Evolutionary conservation across 2,329 filamentous ascomycete species (phyloP).

Genomic region (Aspergillus sp.): DNA sequence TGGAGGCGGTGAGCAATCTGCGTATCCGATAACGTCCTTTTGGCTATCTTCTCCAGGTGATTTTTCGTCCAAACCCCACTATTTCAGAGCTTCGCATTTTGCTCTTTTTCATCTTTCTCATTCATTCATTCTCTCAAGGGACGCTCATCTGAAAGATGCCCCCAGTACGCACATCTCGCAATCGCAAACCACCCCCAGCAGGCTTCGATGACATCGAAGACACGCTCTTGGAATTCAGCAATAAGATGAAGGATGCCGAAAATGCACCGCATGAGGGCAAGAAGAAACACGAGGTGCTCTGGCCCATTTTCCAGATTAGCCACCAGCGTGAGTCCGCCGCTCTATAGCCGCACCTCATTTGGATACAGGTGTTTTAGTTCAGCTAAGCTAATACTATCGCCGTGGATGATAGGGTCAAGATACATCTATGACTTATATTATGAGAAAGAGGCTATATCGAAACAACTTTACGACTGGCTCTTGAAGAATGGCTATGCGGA

Average conservation of each 20-base stretch:
- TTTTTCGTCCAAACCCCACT: background rate
- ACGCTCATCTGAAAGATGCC: constrained; percentile 50
- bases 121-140: background rate
- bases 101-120: background rate
- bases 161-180: constrained; percentile 59
- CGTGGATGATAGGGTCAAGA: constrained; percentile 55
- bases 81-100: background rate
- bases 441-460: constrained; percentile 92
- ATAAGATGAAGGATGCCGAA: constrained; percentile 77
- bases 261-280: constrained; percentile 77
- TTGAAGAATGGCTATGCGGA: constrained; percentile 97
- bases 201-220: constrained; percentile 70
- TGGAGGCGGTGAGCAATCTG: background rate
- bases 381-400: constrained; percentile 1
- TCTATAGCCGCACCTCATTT: background rate
- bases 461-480: constrained; percentile 89
- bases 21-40: background rate
- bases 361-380: background rate
- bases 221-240: constrained; percentile 65
- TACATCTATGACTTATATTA: constrained; percentile 99
- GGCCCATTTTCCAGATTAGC: constrained; percentile 96
- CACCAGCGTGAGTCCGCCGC: constrained; percentile 70
- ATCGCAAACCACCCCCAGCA: constrained; percentile 63
- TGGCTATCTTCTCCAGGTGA: background rate
- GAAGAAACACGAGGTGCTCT: constrained; percentile 88